Percentiles rank a stretch among this genome's conserved stretches.
These are phyloP conservation scores for Cichorium intybus DNA, from an alignment of 140 eudicot species.

Conservation along the genomic window DNA sequence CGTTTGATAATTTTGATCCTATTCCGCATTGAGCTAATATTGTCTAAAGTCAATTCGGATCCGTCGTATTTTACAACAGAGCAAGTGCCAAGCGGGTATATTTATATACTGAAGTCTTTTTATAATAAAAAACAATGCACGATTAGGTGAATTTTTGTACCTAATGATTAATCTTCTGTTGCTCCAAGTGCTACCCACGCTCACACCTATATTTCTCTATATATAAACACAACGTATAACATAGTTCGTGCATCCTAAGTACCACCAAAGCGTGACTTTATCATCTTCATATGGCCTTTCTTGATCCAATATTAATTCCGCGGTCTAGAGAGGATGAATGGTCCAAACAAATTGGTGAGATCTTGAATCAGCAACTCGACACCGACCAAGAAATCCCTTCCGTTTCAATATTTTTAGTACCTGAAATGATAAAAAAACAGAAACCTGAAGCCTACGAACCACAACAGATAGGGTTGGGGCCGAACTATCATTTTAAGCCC, in stretches of 20 bases:
- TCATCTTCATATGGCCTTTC: background rate
- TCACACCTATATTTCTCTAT: background rate
- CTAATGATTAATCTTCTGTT: too few relatives aligned
- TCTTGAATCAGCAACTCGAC: background rate
- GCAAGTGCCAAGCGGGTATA: too few relatives aligned
- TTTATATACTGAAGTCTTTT: too few relatives aligned
- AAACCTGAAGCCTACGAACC: slow-evolving; percentile 21
- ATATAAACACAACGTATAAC: background rate
- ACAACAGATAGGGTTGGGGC: slow-evolving; percentile 11
- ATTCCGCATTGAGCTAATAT: too few relatives aligned
- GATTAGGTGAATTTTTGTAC: too few relatives aligned
- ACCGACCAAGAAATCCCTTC: background rate
- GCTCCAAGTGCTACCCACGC: background rate
- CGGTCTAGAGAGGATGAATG: background rate
- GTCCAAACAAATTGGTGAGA: background rate
- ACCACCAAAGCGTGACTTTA: background rate
- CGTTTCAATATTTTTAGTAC: slow-evolving; percentile 1
- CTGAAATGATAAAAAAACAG: background rate
- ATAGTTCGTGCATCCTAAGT: slow-evolving; percentile 5
- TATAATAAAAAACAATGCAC: too few relatives aligned
- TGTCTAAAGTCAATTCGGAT: too few relatives aligned
- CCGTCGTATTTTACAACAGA: too few relatives aligned
- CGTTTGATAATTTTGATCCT: too few relatives aligned
- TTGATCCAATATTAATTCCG: background rate
- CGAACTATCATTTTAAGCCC: slow-evolving; percentile 7